Evolutionary conservation across 2,329 filamentous ascomycete genomes (phyloP).

Genomic region (Epichloe sibirici): DNA sequence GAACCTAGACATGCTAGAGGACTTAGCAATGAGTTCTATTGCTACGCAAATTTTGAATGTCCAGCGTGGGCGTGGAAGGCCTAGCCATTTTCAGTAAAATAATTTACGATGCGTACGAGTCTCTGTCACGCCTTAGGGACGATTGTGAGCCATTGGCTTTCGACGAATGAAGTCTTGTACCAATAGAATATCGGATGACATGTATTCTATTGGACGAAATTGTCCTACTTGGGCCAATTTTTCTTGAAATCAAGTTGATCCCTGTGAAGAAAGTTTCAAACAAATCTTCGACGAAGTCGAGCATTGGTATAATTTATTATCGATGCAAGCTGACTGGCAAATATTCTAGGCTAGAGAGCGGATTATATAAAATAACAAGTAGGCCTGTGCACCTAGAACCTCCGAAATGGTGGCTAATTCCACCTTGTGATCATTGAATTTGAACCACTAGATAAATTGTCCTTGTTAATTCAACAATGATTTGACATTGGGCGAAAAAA

Average conservation of each 20-base stretch:
- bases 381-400: slow-evolving; percentile 76
- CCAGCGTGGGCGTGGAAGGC: slow-evolving; percentile 28
- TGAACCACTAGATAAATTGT: slow-evolving; percentile 58
- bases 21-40: slow-evolving; percentile 70
- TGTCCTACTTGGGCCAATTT: not conserved
- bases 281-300: not conserved
- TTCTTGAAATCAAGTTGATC: not conserved
- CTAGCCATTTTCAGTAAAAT: not conserved
- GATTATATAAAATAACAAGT: slow-evolving; percentile 79
- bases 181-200: not conserved
- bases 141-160: not conserved
- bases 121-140: not conserved
- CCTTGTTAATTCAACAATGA: not conserved
- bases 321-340: not conserved
- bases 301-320: not conserved
- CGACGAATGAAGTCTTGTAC: not conserved
- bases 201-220: not conserved
- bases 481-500: slow-evolving; percentile 5
- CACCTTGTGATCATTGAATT: slow-evolving; percentile 91
- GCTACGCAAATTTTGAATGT: slow-evolving; percentile 68
- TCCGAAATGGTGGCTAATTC: slow-evolving; percentile 73
- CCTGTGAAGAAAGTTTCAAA: not conserved
- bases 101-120: not conserved
- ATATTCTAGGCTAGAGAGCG: slow-evolving; percentile 36
- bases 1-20: slow-evolving; percentile 58